These are phyloP conservation scores for Vickermania ingenoplastis DNA, from an alignment of 208 protist genomes.

Conservation along the genomic window DNA sequence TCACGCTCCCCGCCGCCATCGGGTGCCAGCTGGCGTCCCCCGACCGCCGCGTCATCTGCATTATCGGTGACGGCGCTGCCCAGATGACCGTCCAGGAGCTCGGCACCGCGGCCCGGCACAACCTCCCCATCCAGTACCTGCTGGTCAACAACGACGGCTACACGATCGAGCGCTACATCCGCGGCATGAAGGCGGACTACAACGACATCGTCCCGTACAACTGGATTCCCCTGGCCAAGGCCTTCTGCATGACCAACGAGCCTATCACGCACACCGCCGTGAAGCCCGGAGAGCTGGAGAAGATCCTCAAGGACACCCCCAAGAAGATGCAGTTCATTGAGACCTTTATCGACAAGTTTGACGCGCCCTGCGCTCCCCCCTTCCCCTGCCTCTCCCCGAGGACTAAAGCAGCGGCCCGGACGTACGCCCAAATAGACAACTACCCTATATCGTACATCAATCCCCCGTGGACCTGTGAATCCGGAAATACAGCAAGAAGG, in stretches of 20 bases:
- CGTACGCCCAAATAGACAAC: too few species aligned
- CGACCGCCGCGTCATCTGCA: slow-evolving; percentile 30
- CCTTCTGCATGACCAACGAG: slow-evolving; percentile 1
- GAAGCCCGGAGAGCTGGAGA: slow-evolving; percentile 3
- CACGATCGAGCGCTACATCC: slow-evolving; percentile 46
- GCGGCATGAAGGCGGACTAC: slow-evolving; percentile 24
- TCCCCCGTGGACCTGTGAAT: too few species aligned
- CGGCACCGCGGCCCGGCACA: slow-evolving; percentile 13
- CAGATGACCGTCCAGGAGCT: slow-evolving; percentile 58
- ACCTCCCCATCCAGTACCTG: slow-evolving; percentile 15
- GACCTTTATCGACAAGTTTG: slow-evolving; percentile 11
- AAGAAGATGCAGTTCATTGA: slow-evolving; percentile 7
- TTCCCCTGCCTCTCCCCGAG: slow-evolving; percentile 8
- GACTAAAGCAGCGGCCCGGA: too few species aligned
- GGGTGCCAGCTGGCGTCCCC: slow-evolving; percentile 33
- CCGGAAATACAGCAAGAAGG: too few species aligned
- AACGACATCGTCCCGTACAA: slow-evolving; percentile 38
- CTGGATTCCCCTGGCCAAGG: slow-evolving; percentile 25
- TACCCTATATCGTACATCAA: too few species aligned
- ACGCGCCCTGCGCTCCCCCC: slow-evolving; percentile 5
- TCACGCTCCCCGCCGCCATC: slow-evolving; percentile 33
- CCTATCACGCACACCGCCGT: slow-evolving; percentile 5
- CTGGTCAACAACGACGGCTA: slow-evolving; percentile 53
- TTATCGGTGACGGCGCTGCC: slow-evolving; percentile 37
- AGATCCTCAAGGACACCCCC: background rate